Base-by-base conservation (phyloP, 2,329 filamentous ascomycete genomes). In the Clarireedia paspali region DNA sequence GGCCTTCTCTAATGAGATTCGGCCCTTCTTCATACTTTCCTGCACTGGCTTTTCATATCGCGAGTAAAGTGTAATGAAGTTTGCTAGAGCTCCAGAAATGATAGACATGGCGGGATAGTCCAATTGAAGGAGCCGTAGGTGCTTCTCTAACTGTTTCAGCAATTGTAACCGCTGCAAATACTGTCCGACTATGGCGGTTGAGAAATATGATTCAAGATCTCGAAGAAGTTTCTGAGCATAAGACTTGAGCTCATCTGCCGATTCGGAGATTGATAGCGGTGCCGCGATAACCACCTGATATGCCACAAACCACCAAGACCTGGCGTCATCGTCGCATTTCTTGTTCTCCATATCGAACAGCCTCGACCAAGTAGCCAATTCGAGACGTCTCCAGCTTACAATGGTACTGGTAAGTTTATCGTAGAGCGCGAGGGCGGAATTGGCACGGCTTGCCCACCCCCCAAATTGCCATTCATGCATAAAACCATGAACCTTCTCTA, bases 251-350 rank as follows among this genome's bases (percentile, higher is more conserved):
- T 84, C 80, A 23, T 80, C 72, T 1, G 75, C 77, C 24, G 79
- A 77, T 56, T 82, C 77, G 0, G 80, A 74, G 58, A 92, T 78
- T 20, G 82, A 79, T 53, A 89, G 75, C 0, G 91, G 87, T 3
- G 84, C 86, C 60, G 84, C 86, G 63, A 99, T 80, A 44, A 95
- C 82, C 4, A 87, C 89, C 70, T 97, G 90, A 66, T 96, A 99
- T 1, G 92, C 91, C 58, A 97, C 80, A 65, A 96, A 99, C 86
- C 91, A 99, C 94, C 94, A 99, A 15, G 87, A 86, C 64, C 84
- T 85, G 2, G 92, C 91, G 66, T 90, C 86, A 49, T 89, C 81
- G 23, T 85, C 77, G 64, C 85, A 91, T 64, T 87, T 90, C 53
- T 82, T 78, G 39, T 84, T 79, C 70, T 99, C 94, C 69, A 88